Evolutionary conservation across 305 asterid genomes (phyloP), one percentile per base, ranked within the genome.

Genomic region (Fraxinus greggii): DNA sequence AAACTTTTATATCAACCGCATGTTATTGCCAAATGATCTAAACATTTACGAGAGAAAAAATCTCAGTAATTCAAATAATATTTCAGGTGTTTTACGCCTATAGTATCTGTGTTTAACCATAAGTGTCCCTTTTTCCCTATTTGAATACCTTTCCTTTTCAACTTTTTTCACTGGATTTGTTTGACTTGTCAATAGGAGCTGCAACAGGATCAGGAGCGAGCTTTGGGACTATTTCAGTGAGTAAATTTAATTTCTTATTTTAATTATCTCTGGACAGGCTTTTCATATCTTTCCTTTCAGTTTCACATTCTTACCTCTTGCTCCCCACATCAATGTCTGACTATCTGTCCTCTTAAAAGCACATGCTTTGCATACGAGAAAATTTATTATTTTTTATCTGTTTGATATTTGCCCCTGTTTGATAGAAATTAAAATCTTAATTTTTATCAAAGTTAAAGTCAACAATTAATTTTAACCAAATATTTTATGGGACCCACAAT

Each of bases 171-270:
- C 69, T 78, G 76, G 61, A 61, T 31, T 79, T 26, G 17, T 61
- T 86, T 78, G 70, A 54, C 81, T 88, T 85, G 76, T 83, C 76
- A 24, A 72, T 79, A 94, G 98, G 98, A 82, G 92, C 97, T 84
- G 91, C 91, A 82, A 79, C 89, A 65, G 97, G 97, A 86, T 93
- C 98, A 32, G 97, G 98, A 84, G 86, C 92, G 78, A 97, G 99
- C 93, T 94, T 94, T 78, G 95, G 92, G 85, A 88, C 92, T 80
- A 65, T 76, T 86, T 88, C 97, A 7, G 99, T 94, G 87, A 92
- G 98, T 93, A 82, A 81, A 70, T 77, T 59, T 73, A 75, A 51
- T 5, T 77, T 79, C 21, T 28, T 33, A 26, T 28, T 67, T 67
- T 12, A 28, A 67, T 67, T 61, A 67, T 67, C 38, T 67, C 74